Base-by-base conservation (phyloP, 2,329 filamentous ascomycete species). In the Chrysoporthe deuterocubensis region DNA sequence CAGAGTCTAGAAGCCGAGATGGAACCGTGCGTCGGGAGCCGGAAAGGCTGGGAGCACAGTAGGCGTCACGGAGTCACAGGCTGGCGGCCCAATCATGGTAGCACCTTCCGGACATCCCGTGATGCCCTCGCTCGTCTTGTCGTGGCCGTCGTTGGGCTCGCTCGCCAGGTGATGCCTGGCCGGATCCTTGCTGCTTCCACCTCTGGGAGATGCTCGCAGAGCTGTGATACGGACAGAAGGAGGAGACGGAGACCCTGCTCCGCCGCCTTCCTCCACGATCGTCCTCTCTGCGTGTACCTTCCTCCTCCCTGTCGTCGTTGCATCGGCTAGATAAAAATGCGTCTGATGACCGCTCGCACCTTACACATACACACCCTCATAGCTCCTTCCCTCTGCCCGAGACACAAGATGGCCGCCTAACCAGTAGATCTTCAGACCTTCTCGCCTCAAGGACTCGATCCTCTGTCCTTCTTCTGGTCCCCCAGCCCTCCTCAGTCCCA, bases 301-400 rank as follows among this genome's bases (percentile, higher is more conserved):
- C 18, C 18, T 48, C 18, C 64, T 40, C 14, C 2, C 21, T 44
- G n/a, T 7, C 11, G n/a, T 6, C 18, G 6, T 37, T 44, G 37
- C n/a, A 16, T 21, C 16, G 21, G 11, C 7, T 11, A 7, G 34
- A 6, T 26, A 44, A 32, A 48, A 50, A 48, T 60, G 56, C 57
- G 42, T 69, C 48, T 64, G 64, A 50, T 16, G 6, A 40, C 37
- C 42, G 26, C 6, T 65, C 57, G 57, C 50, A 43, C 61, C 57
- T 62, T 64, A 65, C 57, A 26, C 44, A 32, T 52, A 32, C 60
- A 50, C n/a, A 44, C 14, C 46, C 32, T n/a, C 42, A 42, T 43
- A 14, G 37, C 26, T 21, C n/a, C 40, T 8, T 44, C 60, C 67
- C 26, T 61, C 13, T 13, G 57, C 26, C 57, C 26, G 34, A 34